Evolutionary conservation across 805 yeast species (phyloP).

Genomic region (Saturnispora besseyi): DNA sequence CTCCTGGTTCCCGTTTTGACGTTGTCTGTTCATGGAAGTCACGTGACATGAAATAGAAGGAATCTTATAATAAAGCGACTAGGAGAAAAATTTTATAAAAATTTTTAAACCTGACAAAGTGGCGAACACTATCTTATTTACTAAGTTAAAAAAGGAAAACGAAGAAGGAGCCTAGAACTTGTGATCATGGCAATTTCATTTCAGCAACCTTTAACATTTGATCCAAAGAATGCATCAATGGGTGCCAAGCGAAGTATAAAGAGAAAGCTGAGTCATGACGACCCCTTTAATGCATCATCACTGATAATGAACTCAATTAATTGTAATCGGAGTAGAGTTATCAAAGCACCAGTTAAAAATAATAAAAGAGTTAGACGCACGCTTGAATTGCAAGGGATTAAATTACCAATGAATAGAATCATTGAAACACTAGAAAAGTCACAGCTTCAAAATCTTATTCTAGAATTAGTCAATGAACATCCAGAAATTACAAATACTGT

Average conservation of each 20-base stretch:
- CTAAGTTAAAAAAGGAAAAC: not conserved
- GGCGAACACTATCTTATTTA: not conserved
- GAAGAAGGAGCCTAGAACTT: not conserved
- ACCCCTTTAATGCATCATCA: not conserved
- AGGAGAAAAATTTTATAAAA: not conserved
- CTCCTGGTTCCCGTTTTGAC: constrained; percentile 93
- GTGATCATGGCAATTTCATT: not conserved
- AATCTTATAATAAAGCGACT: not conserved
- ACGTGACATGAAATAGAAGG: constrained; percentile 25
- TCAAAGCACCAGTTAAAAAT: not conserved
- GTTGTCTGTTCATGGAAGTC: constrained; percentile 73
- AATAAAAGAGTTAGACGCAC: constrained; percentile 30
- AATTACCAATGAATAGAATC: constrained; percentile 52
- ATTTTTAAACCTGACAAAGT: not conserved
- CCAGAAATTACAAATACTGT: constrained; percentile 55
- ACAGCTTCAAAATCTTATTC: constrained; percentile 44
- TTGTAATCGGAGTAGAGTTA: not conserved
- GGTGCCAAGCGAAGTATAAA: not conserved
- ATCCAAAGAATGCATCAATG: not conserved
- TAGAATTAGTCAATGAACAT: constrained; percentile 44
- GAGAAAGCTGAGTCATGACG: not conserved
- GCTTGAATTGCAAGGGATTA: constrained; percentile 41
- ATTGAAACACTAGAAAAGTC: constrained; percentile 59
- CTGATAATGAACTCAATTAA: not conserved
- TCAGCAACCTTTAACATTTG: not conserved